Evolutionary conservation across 176 grass and related monocot genomes (phyloP).

Genomic region (Tuctoria greenei): DNA sequence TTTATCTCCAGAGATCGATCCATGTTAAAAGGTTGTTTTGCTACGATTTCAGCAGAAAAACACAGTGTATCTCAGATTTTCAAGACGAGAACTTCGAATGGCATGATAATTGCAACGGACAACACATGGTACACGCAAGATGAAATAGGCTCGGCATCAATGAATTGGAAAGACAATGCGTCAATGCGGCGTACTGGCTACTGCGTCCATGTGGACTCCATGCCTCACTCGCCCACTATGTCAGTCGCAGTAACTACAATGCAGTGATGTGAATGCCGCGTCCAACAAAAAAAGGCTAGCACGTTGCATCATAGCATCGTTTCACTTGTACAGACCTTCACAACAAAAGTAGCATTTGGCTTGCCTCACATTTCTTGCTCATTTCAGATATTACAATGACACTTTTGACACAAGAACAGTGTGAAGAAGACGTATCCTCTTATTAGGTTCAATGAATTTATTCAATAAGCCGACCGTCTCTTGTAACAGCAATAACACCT

Average conservation of each 20-base stretch:
- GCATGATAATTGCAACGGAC: not conserved
- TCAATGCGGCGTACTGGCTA: too few relatives aligned
- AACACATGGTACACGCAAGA: not conserved
- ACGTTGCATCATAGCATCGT: too few relatives aligned
- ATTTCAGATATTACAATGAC: not conserved
- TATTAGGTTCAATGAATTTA: conserved; percentile 48
- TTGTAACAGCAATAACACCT: conserved; percentile 52
- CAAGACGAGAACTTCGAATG: not conserved
- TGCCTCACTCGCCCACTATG: too few relatives aligned
- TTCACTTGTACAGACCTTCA: too few relatives aligned
- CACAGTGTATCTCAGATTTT: not conserved
- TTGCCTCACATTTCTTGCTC: not conserved
- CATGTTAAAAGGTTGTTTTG: too few relatives aligned
- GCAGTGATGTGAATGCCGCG: too few relatives aligned
- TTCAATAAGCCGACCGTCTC: conserved; percentile 30
- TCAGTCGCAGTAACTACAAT: too few relatives aligned
- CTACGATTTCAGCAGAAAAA: not conserved
- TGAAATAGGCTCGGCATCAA: not conserved
- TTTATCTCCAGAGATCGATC: too few relatives aligned
- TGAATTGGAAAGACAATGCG: too few relatives aligned
- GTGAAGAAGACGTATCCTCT: not conserved
- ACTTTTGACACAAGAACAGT: not conserved
- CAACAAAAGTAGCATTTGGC: not conserved
- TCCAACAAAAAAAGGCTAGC: too few relatives aligned
- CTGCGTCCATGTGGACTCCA: too few relatives aligned